Conservation (phyloP, 192 early-diverging fungal species). For the Backusella macrospora region DNA sequence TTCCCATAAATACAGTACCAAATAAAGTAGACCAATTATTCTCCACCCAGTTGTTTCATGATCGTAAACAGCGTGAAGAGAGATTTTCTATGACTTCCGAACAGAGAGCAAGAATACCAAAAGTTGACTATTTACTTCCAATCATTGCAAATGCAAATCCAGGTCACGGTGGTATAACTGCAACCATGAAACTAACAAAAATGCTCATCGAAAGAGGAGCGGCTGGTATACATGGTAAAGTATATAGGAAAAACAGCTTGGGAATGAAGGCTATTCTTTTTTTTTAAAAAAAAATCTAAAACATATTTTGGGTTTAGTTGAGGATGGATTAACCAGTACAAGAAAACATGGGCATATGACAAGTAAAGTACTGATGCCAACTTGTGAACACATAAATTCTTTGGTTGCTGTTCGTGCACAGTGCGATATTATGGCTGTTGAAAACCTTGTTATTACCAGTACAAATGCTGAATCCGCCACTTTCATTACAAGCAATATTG, state of each 20-base stretch:
- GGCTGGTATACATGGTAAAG: slow-evolving; percentile 81
- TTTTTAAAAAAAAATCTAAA: neutral
- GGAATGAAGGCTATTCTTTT: neutral
- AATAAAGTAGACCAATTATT: slow-evolving; percentile 99
- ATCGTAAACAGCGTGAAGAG: slow-evolving; percentile 93
- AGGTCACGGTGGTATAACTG: slow-evolving; percentile 96
- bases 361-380: slow-evolving; percentile 95
- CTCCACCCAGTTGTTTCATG: slow-evolving; percentile 95
- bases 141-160: slow-evolving; percentile 98
- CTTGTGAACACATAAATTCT: slow-evolving; percentile 96
- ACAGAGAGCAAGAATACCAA: slow-evolving; percentile 65
- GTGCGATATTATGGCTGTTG: slow-evolving; percentile 98
- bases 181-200: slow-evolving; percentile 95
- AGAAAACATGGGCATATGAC: slow-evolving; percentile 99
- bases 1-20: slow-evolving; percentile 96
- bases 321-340: slow-evolving; percentile 92
- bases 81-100: slow-evolving; percentile 67
- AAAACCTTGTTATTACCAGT: slow-evolving; percentile 90
- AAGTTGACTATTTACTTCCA: slow-evolving; percentile 87
- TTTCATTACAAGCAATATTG: slow-evolving; percentile 94
- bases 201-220: slow-evolving; percentile 96
- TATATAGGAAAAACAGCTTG: neutral
- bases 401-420: slow-evolving; percentile 93
- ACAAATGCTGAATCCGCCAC: slow-evolving; percentile 97
- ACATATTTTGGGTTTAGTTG: slow-evolving; percentile 42